Evolutionary conservation across 805 yeast genomes (phyloP).

Genomic region (Barnettozyma botsteinii): DNA sequence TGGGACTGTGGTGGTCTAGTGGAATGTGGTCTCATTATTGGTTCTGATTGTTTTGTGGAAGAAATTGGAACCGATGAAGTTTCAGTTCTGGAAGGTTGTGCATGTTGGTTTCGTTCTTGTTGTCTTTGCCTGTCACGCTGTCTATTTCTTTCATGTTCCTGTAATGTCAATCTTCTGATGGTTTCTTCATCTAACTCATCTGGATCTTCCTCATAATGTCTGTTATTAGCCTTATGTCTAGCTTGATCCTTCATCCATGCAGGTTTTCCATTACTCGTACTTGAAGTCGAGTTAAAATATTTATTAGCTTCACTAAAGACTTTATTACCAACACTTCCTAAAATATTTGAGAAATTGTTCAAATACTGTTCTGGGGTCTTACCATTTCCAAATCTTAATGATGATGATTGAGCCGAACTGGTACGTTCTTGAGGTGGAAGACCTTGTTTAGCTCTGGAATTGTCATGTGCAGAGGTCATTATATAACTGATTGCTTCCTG

Average conservation of each 20-base stretch:
- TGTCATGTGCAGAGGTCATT: conserved; percentile 53
- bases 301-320: conserved; percentile 28
- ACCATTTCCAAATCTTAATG: background rate
- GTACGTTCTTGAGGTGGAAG: conserved; percentile 10
- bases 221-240: conserved; percentile 33
- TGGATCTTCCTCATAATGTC: conserved; percentile 39
- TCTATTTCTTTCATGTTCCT: conserved; percentile 2
- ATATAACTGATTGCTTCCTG: conserved; percentile 61
- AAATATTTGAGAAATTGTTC: conserved; percentile 16
- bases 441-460: conserved; percentile 28
- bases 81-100: conserved; percentile 3
- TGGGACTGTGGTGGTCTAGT: background rate
- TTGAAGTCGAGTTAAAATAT: conserved; percentile 16
- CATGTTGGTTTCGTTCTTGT: background rate
- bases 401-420: background rate
- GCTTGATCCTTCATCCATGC: conserved; percentile 70
- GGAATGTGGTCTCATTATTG: conserved; percentile 11
- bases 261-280: conserved; percentile 40
- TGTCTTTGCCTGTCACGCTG: conserved; percentile 7
- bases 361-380: conserved; percentile 17
- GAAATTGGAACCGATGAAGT: conserved; percentile 7
- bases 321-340: conserved; percentile 22
- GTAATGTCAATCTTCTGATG: conserved; percentile 12
- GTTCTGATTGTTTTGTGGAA: conserved; percentile 6
- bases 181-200: conserved; percentile 35